Conservation (phyloP, 2,329 filamentous ascomycete genomes). For the Ampelomyces quisqualis region DNA sequence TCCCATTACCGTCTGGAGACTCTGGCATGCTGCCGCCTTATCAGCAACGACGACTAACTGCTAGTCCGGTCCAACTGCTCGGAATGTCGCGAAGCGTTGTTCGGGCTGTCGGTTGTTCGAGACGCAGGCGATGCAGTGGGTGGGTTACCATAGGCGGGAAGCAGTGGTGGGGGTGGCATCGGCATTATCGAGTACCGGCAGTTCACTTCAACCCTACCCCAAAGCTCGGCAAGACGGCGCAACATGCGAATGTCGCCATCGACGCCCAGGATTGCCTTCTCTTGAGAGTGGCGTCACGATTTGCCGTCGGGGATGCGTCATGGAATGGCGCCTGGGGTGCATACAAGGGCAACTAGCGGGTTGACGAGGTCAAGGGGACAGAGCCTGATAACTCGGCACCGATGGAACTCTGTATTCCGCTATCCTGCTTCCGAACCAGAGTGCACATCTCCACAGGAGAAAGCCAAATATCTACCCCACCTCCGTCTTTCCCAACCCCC, state of each 20-base stretch:
- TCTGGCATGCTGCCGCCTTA: constrained; percentile 1
- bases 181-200: constrained; percentile 5
- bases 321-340: neutral
- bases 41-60: neutral
- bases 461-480: no score
- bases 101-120: constrained; percentile 1
- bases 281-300: neutral
- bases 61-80: constrained; percentile 1
- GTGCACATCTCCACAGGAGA: no score
- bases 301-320: neutral
- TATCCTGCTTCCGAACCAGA: no score
- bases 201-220: no score
- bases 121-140: neutral
- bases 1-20: constrained; percentile 1
- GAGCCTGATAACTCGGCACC: no score
- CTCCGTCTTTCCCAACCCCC: no score
- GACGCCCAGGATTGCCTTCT: constrained; percentile 1
- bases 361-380: no score
- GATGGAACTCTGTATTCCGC: no score
- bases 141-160: no score
- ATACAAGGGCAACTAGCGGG: neutral
- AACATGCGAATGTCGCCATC: constrained; percentile 4
- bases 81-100: constrained; percentile 4
- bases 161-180: neutral
- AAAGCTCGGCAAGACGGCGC: no score